Base-by-base conservation (phyloP, 805 yeast species). In the Phaffomyces opuntiae region DNA sequence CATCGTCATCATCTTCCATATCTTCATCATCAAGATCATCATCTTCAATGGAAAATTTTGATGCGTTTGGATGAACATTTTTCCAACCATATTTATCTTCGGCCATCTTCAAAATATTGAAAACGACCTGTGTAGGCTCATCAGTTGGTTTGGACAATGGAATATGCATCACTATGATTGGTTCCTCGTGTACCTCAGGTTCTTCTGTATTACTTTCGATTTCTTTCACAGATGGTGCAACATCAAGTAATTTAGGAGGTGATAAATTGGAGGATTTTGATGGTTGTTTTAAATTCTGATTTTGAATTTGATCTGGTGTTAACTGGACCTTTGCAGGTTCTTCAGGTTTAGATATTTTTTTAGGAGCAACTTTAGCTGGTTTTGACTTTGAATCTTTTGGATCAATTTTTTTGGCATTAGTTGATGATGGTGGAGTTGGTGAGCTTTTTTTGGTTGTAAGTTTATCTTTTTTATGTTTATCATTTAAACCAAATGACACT, bases 61-160 rank as follows among this genome's bases (percentile, higher is more conserved):
- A 70, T 5, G 84, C 78, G 48, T 77, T 76, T 0, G 90, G 90
- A 54, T 82, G 87, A 45, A 84, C 68, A 2, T 69, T 74, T 32
- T 78, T 78, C 77, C 83, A 87, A 4, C 96, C 96, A 62, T 87
- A 87, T 63, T 85, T 85, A 42, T 84, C 88, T 57, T 87, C 95
- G 6, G 91, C 85, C 44, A 84, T 64, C 53, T 79, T 77, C 60
- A 83, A 63, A 29, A 87, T 86, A 53, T 87, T 87, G 51, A 86
- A 73, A 4, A 84, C 79, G 1, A 80, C 80, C 54, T 81, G 84
- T 1, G 81, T 68, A 4, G 79, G 77, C 4, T 80, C 80, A 32
- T 69, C 66, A n/a, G 63, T 61, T 4, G 73, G 69, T 40, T 70
- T 70, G 3, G 63, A 54, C 34, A 80, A 59, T 0, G 84, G 84